Base-by-base conservation (phyloP, 148 eudicot species). In the Nepenthes gracilis region DNA sequence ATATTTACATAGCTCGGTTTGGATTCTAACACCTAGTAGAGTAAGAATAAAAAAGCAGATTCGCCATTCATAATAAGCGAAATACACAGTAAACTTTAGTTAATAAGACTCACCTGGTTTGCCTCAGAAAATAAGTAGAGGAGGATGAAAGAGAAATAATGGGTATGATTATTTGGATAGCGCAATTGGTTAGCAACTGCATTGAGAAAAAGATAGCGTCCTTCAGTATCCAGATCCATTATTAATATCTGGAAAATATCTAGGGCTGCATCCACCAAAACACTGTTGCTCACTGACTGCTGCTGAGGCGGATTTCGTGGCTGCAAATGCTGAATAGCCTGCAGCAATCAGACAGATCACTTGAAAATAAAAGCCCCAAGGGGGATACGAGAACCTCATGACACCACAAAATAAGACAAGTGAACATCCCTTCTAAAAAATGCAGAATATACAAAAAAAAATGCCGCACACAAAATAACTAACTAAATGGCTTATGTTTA, bases 121-220 rank as follows among this genome's bases (percentile, higher is more conserved):
- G 92, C 72, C 38, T 89, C 88, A 5, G 82, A 72, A 74, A 93
- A 88, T 48, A 93, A 68, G 74, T 64, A 75, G 14, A 89, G 89
- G 6, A 93, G 84, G 64, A 84, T 69, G 76, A 79, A 85, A 12
- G 96, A 88, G 83, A 93, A 93, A 72, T 84, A 93, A 70, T 83
- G 89, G 35, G 99, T 93, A 51, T 88, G 99, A 62, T 82, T 84
- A 74, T 93, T 93, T 7, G 99, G 99, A 72, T 88, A 93, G 37
- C 96, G 96, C 62, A 93, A 73, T 68, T 93, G 99, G 66, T 93
- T 93, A 35, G 95, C 95, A 68, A 88, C 71, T 6, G 99, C 99
- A 72, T 86, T 93, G 33, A 93, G 68, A 69, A 86, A 84, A 36
- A 93, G 82, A 72, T 93, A 93, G 54, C 96, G 89, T 10, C 99